Evolutionary conservation across 257 asterid genomes (phyloP), one percentile per base, ranked within the genome.

Genomic region (Fraxinus pennsylvanica): DNA sequence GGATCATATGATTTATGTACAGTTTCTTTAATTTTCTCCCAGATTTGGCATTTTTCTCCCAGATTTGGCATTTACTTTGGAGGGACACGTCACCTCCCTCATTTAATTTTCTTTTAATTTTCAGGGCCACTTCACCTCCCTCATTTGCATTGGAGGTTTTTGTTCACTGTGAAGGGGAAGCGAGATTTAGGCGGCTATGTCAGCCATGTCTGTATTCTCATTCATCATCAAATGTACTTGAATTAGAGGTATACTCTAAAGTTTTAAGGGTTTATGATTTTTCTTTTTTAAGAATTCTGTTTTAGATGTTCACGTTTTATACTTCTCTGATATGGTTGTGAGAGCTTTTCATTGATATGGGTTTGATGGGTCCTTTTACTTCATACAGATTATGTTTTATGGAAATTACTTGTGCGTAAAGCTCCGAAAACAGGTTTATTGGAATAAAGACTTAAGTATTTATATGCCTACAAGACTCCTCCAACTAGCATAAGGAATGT

Each of bases 1-100:
- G 35, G 69, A 63, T 4, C 69, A 3, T 8, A 3, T 63, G 69
- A 30, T 63, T 9, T 63, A 9, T 63, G 69, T 63, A 22, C 69
- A 63, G 32, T 63, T 63, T 57, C 66, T 57, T 63, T 22, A 63
- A 2, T 63, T 43, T 65, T 13, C 69, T 76, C 14, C 47, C 4
- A 9, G 38, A 7, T 29, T 68, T 61, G 36, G 33, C 3, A 29
- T 63, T 2, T 61, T 65, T 13, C 69, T 76, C 14, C 47, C 4
- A 9, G 38, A 7, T 29, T 68, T 61, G 36, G 33, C 3, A 29
- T 63, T 2, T 61, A 63, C 32, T 59, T 77, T 82, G 59, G 81
- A 92, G 98, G 89, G 96, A 92, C 80, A 93, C 99, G 77, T 91
- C 96, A 84, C 99, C 99, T 73, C 92, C 97, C 65, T 91, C 95